Evolutionary conservation across 345 rosid genomes (phyloP).

Genomic region (Gossypium turneri): DNA sequence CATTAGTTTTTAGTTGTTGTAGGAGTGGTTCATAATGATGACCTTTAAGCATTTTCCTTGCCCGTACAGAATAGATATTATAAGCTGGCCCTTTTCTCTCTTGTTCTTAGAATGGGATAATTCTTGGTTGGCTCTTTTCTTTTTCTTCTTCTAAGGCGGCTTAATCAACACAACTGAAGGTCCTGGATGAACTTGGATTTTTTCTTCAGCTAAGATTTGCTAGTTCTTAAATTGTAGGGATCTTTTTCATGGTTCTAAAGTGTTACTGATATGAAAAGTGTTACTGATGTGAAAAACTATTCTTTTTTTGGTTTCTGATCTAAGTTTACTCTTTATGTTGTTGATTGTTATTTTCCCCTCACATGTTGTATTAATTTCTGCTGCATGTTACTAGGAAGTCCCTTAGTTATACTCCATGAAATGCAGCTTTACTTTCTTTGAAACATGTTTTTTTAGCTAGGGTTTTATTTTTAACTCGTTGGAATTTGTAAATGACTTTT

Average conservation of each 20-base stretch:
- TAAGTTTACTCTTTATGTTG: not conserved
- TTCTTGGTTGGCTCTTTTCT: not conserved
- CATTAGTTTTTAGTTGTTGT: not conserved
- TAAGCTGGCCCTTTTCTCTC: not conserved
- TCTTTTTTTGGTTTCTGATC: not conserved
- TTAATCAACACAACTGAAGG: not conserved
- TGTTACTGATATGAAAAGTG: not conserved
- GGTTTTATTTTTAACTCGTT: not conserved
- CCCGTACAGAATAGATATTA: not conserved
- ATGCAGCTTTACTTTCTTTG: not conserved
- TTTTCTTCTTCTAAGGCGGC: not conserved
- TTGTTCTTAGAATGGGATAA: not conserved
- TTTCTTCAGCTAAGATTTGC: not conserved
- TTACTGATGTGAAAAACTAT: not conserved
- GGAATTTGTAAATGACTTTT: not conserved
- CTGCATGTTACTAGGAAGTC: not conserved
- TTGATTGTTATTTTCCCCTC: not conserved
- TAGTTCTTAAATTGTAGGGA: not conserved
- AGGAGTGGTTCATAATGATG: not conserved
- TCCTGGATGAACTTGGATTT: not conserved
- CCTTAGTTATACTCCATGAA: not conserved
- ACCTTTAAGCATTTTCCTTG: not conserved
- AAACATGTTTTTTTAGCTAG: not conserved
- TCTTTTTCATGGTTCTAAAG: not conserved
- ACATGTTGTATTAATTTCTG: not conserved